A percentile compares a stretch with the other conserved stretches of the same genome.
These are phyloP conservation scores for Spatholobus suberectus DNA, from an alignment of 306 rosid species.

Conservation along the genomic window DNA sequence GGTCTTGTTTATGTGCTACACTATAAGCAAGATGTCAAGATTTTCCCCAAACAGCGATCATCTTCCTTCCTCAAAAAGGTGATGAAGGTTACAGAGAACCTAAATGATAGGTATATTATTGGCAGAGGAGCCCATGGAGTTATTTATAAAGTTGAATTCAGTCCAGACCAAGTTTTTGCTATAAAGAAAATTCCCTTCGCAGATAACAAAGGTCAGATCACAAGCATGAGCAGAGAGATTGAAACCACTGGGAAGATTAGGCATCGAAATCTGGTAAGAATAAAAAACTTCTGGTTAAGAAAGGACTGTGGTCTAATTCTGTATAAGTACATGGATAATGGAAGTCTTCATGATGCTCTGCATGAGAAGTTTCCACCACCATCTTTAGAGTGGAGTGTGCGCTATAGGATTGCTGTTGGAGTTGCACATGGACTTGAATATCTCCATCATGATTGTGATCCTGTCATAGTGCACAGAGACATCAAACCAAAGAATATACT, in stretches of 20 bases:
- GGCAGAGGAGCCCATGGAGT: slow-evolving; percentile 82
- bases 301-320: slow-evolving; percentile 59
- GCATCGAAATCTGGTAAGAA: slow-evolving; percentile 63
- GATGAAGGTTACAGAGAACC: slow-evolving; percentile 58
- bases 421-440: slow-evolving; percentile 66
- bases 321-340: slow-evolving; percentile 62
- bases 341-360: slow-evolving; percentile 72
- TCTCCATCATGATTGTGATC: slow-evolving; percentile 64
- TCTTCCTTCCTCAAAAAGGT: slow-evolving; percentile 26
- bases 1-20: slow-evolving; percentile 10
- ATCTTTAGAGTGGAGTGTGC: slow-evolving; percentile 56
- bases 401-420: slow-evolving; percentile 65
- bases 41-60: slow-evolving; percentile 30
- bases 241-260: slow-evolving; percentile 50
- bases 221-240: slow-evolving; percentile 19
- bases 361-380: slow-evolving; percentile 56
- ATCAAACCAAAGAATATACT: too few relatives aligned
- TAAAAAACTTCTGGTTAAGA: slow-evolving; percentile 53
- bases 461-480: slow-evolving; percentile 69
- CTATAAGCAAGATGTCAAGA: neutral
- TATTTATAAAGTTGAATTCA: slow-evolving; percentile 62
- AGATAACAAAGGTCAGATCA: neutral
- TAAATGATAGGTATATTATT: slow-evolving; percentile 53
- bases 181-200: slow-evolving; percentile 60
- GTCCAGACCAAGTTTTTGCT: slow-evolving; percentile 43